These are phyloP conservation scores for Selaginella tamariscina DNA, from an alignment of 75 land plant species.

Conservation along the genomic window DNA sequence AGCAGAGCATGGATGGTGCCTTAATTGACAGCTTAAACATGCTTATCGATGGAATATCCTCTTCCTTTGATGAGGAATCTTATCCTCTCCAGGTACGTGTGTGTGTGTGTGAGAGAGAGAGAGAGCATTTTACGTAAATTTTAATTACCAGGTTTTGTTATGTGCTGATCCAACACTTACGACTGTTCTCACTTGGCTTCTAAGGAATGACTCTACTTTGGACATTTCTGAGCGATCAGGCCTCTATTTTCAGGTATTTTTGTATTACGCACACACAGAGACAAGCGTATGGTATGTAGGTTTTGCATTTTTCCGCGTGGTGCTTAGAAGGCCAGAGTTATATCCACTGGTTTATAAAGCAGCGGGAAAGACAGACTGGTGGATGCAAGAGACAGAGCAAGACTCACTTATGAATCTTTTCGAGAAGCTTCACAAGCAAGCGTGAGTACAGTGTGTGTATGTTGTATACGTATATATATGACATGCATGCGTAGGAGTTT, in stretches of 20 bases:
- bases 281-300: background rate
- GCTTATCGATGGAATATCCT: no score
- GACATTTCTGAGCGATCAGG: slow-evolving; percentile 27
- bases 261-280: background rate
- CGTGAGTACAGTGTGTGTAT: no score
- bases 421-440: background rate
- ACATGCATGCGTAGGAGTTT: no score
- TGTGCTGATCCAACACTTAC: no score
- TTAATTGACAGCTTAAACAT: no score
- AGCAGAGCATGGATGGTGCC: no score
- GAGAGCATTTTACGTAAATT: no score
- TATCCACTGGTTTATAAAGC: background rate
- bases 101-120: no score
- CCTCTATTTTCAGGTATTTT: slow-evolving; percentile 19
- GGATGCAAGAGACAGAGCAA: background rate
- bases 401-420: background rate
- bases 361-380: background rate
- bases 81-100: no score
- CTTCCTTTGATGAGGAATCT: no score
- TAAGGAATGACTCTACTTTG: slow-evolving; percentile 25
- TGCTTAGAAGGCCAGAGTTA: background rate
- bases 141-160: no score
- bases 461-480: no score
- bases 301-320: background rate
- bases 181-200: background rate